Evolutionary conservation across 169 alveolate genomes (phyloP).

Genomic region (Babesia microti): DNA sequence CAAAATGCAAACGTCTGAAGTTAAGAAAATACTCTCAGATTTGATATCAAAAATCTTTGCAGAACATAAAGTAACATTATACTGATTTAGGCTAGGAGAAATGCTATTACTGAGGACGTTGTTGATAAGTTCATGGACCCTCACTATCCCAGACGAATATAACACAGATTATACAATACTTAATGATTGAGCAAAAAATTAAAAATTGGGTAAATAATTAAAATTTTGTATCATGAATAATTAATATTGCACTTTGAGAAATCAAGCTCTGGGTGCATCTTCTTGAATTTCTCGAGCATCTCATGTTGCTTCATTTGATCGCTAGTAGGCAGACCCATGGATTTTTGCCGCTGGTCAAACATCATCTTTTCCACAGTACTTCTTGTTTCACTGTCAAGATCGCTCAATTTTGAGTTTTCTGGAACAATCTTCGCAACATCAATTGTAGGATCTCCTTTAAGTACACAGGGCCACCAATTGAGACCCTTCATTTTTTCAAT

Average conservation of each 20-base stretch:
- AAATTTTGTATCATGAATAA: slow-evolving; percentile 23
- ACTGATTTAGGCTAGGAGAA: no score
- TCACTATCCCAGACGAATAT: no score
- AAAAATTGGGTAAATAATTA: no score
- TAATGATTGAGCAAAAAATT: no score
- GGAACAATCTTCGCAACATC: slow-evolving; percentile 94
- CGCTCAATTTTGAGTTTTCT: slow-evolving; percentile 89
- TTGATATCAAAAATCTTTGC: slow-evolving; percentile 61
- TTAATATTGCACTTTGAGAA: slow-evolving; percentile 87
- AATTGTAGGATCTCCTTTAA: slow-evolving; percentile 87
- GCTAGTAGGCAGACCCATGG: slow-evolving; percentile 85
- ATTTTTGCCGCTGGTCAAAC: slow-evolving; percentile 86
- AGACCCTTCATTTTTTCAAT: slow-evolving; percentile 80
- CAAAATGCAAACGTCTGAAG: slow-evolving; percentile 90
- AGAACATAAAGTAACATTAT: slow-evolving; percentile 75
- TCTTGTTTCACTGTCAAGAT: slow-evolving; percentile 91
- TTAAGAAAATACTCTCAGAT: slow-evolving; percentile 78
- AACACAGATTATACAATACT: no score
- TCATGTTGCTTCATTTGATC: slow-evolving; percentile 84
- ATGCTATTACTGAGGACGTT: no score
- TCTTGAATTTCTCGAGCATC: slow-evolving; percentile 83
- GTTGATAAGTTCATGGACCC: no score
- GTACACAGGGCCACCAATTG: slow-evolving; percentile 93
- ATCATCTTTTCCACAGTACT: slow-evolving; percentile 94
- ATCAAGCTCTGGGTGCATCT: slow-evolving; percentile 95